Percentiles rank a stretch among this genome's conserved stretches.
phyloP scores from a whole-genome alignment of 2,329 filamentous ascomycete species.

The Fusarium chlamydosporum region DNA sequence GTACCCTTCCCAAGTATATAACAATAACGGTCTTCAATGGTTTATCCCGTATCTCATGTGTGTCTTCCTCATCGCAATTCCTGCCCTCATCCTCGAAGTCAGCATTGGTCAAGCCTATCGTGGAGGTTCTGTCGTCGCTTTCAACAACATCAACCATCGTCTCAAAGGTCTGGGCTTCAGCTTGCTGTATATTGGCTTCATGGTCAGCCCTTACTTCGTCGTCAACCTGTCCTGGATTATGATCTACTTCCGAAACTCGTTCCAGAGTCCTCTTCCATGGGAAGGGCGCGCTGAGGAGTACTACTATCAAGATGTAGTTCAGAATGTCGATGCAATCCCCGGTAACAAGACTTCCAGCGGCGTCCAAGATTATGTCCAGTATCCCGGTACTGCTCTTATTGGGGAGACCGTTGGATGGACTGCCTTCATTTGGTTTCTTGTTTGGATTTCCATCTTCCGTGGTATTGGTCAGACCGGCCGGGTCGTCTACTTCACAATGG shows the following conservation, averaged over 20 bases:
- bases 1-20: slow-evolving; percentile 71
- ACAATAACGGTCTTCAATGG: slow-evolving; percentile 72
- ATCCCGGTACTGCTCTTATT: slow-evolving; percentile 62
- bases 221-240: slow-evolving; percentile 72
- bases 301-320: slow-evolving; percentile 65
- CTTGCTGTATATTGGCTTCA: slow-evolving; percentile 65
- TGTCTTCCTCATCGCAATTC: slow-evolving; percentile 69
- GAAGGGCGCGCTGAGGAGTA: slow-evolving; percentile 65
- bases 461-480: slow-evolving; percentile 70
- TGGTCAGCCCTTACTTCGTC: slow-evolving; percentile 71
- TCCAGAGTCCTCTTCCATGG: slow-evolving; percentile 69
- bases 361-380: slow-evolving; percentile 62
- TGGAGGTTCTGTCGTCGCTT: slow-evolving; percentile 68
- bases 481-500: slow-evolving; percentile 74
- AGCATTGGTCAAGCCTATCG: slow-evolving; percentile 78
- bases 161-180: slow-evolving; percentile 68
- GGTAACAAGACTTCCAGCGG: slow-evolving; percentile 57
- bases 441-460: slow-evolving; percentile 72
- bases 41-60: slow-evolving; percentile 71
- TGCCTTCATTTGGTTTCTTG: slow-evolving; percentile 70
- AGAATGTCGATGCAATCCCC: slow-evolving; percentile 60
- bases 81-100: slow-evolving; percentile 69
- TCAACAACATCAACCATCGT: slow-evolving; percentile 66
- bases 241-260: slow-evolving; percentile 70
- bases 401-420: slow-evolving; percentile 72